phyloP scores from a whole-genome alignment of 2,329 filamentous ascomycete species.

The Colletotrichum orbiculare region DNA sequence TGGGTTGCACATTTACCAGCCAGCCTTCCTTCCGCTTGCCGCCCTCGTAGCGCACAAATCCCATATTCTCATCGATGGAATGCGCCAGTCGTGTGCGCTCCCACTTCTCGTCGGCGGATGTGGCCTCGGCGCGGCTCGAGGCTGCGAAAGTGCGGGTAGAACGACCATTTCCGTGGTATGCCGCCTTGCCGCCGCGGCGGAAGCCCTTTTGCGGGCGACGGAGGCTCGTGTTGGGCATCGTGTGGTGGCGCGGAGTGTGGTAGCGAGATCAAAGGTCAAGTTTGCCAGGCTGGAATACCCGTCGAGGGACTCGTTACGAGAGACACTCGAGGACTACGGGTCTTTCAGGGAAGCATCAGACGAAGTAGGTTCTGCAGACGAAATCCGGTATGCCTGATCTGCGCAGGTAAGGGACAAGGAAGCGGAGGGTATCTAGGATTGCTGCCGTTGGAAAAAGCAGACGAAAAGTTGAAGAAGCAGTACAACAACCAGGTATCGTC shows the following conservation, averaged over 20 bases:
- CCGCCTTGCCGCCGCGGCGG: constrained; percentile 74
- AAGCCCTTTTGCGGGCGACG: constrained; percentile 72
- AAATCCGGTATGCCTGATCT: not conserved
- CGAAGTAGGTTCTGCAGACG: not conserved
- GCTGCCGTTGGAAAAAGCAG: constrained; percentile 1
- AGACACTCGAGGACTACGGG: constrained; percentile 5
- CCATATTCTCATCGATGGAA: constrained; percentile 93
- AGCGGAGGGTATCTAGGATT: constrained; percentile 27
- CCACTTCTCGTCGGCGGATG: constrained; percentile 91
- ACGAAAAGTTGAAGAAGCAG: constrained; percentile 10
- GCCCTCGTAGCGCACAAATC: constrained; percentile 90
- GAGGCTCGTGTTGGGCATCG: constrained; percentile 71
- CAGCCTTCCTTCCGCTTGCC: constrained; percentile 86
- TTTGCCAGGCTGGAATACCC: constrained; percentile 8
- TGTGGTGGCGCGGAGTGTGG: constrained; percentile 39
- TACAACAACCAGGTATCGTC: constrained; percentile 15
- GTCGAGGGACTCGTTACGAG: constrained; percentile 23
- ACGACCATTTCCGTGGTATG: constrained; percentile 73
- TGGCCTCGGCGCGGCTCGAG: constrained; percentile 82
- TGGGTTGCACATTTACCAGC: constrained; percentile 95
- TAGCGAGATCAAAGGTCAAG: not conserved
- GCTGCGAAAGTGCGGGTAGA: constrained; percentile 83
- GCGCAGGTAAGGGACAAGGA: not conserved
- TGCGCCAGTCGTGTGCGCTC: constrained; percentile 87
- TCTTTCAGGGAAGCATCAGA: constrained; percentile 16